These are phyloP conservation scores for Clonostachys rosea DNA, from an alignment of 2,329 filamentous ascomycete genomes.

Conservation along the genomic window DNA sequence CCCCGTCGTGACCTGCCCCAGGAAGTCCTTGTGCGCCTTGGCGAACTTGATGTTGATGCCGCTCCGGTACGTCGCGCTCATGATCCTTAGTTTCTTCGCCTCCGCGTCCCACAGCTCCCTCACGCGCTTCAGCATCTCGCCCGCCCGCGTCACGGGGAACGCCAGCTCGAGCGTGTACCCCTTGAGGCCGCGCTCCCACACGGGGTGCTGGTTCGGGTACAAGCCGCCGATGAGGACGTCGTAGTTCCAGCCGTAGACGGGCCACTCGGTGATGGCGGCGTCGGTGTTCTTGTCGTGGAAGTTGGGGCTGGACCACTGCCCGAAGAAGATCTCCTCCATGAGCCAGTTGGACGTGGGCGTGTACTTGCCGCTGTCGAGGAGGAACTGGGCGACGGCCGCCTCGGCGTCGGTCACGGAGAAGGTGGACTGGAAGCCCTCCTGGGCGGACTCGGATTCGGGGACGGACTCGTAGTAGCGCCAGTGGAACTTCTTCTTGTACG, in stretches of 20 bases:
- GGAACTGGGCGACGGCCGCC: conserved; percentile 27
- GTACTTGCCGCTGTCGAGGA: conserved; percentile 42
- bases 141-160: conserved; percentile 43
- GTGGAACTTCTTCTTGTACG: conserved; percentile 44
- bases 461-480: conserved; percentile 47
- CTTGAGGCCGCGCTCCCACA: conserved; percentile 44
- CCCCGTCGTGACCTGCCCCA: conserved; percentile 42
- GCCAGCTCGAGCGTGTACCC: conserved; percentile 46
- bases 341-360: conserved; percentile 41
- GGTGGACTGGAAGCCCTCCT: conserved; percentile 46
- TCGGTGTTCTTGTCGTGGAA: conserved; percentile 46
- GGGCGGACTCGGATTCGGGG: conserved; percentile 26
- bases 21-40: conserved; percentile 38
- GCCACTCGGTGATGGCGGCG: conserved; percentile 34
- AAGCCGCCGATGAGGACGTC: conserved; percentile 47
- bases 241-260: conserved; percentile 49
- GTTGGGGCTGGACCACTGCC: conserved; percentile 42
- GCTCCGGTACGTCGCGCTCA: conserved; percentile 45
- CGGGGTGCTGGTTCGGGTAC: conserved; percentile 39
- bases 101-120: conserved; percentile 42
- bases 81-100: conserved; percentile 31
- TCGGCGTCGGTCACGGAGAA: conserved; percentile 42
- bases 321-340: conserved; percentile 43
- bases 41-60: conserved; percentile 51
- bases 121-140: conserved; percentile 41